phyloP scores from a whole-genome alignment of 805 yeast genomes.

The Zygosaccharomyces rouxii region DNA sequence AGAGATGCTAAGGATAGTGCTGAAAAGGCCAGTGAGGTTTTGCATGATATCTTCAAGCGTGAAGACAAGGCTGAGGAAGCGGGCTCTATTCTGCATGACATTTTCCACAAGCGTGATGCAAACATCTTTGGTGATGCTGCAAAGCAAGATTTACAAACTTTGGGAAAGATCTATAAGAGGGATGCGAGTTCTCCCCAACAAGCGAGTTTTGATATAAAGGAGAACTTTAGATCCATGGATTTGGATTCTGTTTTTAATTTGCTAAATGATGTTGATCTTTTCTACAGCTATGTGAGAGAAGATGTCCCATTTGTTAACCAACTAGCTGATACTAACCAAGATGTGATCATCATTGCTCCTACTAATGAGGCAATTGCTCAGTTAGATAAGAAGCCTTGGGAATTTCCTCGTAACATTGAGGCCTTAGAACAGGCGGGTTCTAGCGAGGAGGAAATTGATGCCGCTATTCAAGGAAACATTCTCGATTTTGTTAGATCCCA shows the following conservation, averaged over 20 bases:
- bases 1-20: neutral
- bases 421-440: conserved; percentile 21
- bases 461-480: conserved; percentile 47
- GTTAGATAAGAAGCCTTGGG: conserved; percentile 68
- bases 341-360: conserved; percentile 66
- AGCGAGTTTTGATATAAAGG: conserved; percentile 3
- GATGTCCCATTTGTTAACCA: conserved; percentile 45
- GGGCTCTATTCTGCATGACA: neutral
- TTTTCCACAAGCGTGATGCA: neutral
- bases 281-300: conserved; percentile 69
- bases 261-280: conserved; percentile 48
- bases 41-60: neutral
- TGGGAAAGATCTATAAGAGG: neutral
- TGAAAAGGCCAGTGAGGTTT: neutral
- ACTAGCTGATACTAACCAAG: conserved; percentile 42
- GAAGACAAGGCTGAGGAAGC: neutral
- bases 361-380: conserved; percentile 54
- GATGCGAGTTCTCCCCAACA: conserved; percentile 3
- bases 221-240: conserved; percentile 9
- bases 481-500: conserved; percentile 60
- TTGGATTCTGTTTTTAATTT: conserved; percentile 33
- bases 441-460: conserved; percentile 44
- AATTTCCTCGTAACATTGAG: conserved; percentile 55
- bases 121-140: neutral
- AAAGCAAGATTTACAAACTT: neutral